Evolutionary conservation across 2,329 filamentous ascomycete species (phyloP), one percentile per base, ranked within the genome.

Genomic region (Rachicladosporium sp.): DNA sequence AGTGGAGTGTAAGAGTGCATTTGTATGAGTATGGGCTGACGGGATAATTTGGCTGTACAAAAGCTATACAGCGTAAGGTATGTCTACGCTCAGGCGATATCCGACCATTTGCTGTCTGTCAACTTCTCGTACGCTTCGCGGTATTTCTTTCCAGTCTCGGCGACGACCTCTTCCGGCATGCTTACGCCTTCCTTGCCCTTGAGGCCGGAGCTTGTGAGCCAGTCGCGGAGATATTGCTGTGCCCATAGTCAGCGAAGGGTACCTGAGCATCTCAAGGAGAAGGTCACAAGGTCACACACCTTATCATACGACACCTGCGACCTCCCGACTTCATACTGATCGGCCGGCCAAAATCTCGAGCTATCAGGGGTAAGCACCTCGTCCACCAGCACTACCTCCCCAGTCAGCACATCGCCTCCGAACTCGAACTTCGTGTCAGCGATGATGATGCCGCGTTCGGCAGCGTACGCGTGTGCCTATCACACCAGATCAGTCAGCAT

Each of bases 251-350:
- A 19, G 15, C 15, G 15, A 19, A 19, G 15, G 15, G 15, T 19
- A 19, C 15, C 15, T 19, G 15, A 19, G 15, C 15, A 19, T 19
- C 15, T 19, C 15, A 19, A 19, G 15, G 15, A 19, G 15, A 19
- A 19, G 15, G 15, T 19, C 15, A 19, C 15, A 19, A 19, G 15
- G 15, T 19, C 15, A 19, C 15, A 19, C 23, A 50, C 51, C 49
- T 95, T 95, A 59, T 95, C 88, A 50, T 89, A 91, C 62, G 83
- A 91, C 40, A 80, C 73, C 66, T 93, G 86, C 41, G 81, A 72
- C 45, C 70, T 70, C 2, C 88, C 87, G 11, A 82, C 62, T 55
- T 78, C 71, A 57, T 89, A 93, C 34, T 70, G 70, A 33, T 77
- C 77, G 46, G 72, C 75, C 1, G 79, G 78, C 88, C 89, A 96